A percentile compares a stretch with the other conserved stretches of the same genome.
Evolutionary conservation across 345 rosid species (phyloP).

Genomic region (Ricinus communis): DNA sequence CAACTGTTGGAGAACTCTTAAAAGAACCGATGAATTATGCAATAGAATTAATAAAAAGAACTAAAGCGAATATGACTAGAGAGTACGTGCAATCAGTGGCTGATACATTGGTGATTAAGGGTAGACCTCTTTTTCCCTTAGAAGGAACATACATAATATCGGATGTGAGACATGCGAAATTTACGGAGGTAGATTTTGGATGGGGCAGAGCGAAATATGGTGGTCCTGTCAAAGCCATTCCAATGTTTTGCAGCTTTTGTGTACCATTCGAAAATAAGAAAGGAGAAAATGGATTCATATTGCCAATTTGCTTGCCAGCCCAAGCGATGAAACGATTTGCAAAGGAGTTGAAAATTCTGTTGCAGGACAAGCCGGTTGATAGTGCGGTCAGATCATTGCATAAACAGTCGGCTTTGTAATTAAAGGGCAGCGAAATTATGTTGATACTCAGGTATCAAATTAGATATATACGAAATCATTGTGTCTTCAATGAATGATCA

Average conservation of each 20-base stretch:
- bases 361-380: not conserved
- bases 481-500: too few relatives aligned
- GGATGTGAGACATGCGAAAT: not conserved
- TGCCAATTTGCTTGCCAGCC: constrained; percentile 24
- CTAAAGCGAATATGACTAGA: constrained; percentile 25
- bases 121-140: not conserved
- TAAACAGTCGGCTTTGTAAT: too few relatives aligned
- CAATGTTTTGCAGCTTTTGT: not conserved
- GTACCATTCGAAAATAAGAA: not conserved
- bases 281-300: constrained; percentile 25
- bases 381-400: not conserved
- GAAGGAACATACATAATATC: constrained; percentile 5
- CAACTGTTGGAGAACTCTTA: constrained; percentile 21
- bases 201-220: constrained; percentile 30
- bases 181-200: constrained; percentile 25
- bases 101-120: constrained; percentile 20
- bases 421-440: too few relatives aligned
- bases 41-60: constrained; percentile 28
- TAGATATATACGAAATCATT: too few relatives aligned
- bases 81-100: constrained; percentile 25
- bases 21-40: constrained; percentile 36
- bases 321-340: constrained; percentile 22
- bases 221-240: constrained; percentile 17
- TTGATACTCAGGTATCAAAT: too few relatives aligned
- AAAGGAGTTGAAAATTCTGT: constrained; percentile 8